These are phyloP conservation scores for Brassica carinata DNA, from an alignment of 345 rosid species.

Conservation along the genomic window DNA sequence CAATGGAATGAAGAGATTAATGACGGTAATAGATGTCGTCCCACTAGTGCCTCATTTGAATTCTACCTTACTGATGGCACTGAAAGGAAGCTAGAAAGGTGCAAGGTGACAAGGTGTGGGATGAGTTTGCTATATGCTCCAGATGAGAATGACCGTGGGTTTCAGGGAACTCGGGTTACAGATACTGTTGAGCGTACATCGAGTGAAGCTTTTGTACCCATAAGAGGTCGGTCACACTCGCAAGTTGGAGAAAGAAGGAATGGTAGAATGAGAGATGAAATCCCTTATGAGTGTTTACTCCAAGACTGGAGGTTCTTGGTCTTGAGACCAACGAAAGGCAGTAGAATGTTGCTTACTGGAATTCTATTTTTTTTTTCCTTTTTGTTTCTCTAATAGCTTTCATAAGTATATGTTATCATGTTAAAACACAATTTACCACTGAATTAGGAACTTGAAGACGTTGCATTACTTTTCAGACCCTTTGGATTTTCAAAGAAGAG, in stretches of 20 bases:
- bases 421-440: slow-evolving; percentile 5
- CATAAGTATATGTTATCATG: too few species aligned
- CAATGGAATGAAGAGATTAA: slow-evolving; percentile 9
- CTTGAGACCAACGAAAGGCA: neutral
- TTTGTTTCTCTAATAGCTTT: neutral
- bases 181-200: neutral
- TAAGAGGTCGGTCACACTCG: neutral
- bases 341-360: neutral
- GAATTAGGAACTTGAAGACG: slow-evolving; percentile 2
- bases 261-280: slow-evolving; percentile 29
- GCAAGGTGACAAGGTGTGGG: slow-evolving; percentile 33
- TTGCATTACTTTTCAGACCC: neutral
- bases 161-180: slow-evolving; percentile 20
- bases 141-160: slow-evolving; percentile 30
- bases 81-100: slow-evolving; percentile 23
- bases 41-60: slow-evolving; percentile 23
- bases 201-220: slow-evolving; percentile 10
- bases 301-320: neutral
- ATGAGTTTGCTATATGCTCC: slow-evolving; percentile 36
- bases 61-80: slow-evolving; percentile 31
- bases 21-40: slow-evolving; percentile 15
- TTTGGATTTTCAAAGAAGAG: neutral
- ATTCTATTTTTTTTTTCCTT: neutral
- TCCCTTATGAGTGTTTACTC: neutral
- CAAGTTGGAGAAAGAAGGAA: slow-evolving; percentile 17